Base-by-base conservation (phyloP, 2,329 filamentous ascomycete species). In the Hirsutella rhossiliensis region DNA sequence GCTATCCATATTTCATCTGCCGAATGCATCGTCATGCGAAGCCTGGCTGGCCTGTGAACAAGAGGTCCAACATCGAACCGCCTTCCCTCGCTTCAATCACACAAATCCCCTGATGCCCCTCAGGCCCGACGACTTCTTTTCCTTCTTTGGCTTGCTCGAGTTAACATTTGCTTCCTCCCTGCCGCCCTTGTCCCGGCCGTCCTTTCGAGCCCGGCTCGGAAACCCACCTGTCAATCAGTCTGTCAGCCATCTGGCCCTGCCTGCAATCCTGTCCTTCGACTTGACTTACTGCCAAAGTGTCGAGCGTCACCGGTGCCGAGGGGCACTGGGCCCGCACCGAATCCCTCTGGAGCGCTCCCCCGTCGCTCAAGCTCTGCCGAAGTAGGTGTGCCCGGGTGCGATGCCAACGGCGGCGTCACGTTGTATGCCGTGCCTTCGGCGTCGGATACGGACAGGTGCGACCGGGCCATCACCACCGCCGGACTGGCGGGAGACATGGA, bases 151-250 rank as follows among this genome's bases (percentile, higher is more conserved):
- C 43, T 56, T 56, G 40, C 49, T 43, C 17, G 48, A 43, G 11
- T 1, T 57, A 52, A 41, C 28, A 44, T 53, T 66, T 62, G 44
- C 52, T 11, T 71, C 69, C 6, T 71, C 66, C 34, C 62, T 62
- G 39, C 60, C 15, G 32, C 15, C 61, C 49, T 69, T 71, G 30
- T 72, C 69, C 47, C 73, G 75, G 11, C 54, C 55, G 27, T 76
- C 70, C 50, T 74, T 70, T 4, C 67, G 66, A 1, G 65, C 56
- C 28, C 64, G 56, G 52, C 69, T 73, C 49, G 72, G 70, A 9
- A 71, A 61, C 19, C 70, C 68, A 17, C 71, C 72, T 69, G 52
- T 18, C 40, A 42, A 47, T 17, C 44, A 23, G 27, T 59, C 51
- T 28, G 50, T 53, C 38, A 53, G 51, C 31, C 50, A 45, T 28